Base-by-base conservation (phyloP, 352 stramenopile species). In the Globisporangium canariense region DNA sequence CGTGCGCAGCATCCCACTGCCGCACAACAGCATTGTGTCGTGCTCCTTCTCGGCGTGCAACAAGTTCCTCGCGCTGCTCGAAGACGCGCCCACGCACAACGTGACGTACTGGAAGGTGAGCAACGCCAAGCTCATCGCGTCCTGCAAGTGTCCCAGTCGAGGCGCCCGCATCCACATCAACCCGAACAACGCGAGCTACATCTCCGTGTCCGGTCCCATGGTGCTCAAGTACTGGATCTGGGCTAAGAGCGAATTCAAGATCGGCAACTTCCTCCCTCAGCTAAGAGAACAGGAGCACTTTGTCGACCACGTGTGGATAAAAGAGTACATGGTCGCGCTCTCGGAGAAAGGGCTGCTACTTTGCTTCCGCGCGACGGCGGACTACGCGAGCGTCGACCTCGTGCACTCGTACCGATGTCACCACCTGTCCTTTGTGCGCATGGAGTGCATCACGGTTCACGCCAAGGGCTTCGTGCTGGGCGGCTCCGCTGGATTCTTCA, bases 21-120 rank as follows among this genome's bases (percentile, higher is more conserved):
- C 81, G 11, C 67, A 79, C 28, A 83, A 89, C 22, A 75, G 63
- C 47, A 73, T 93, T 25, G 76, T 89, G 0, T 90, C 85, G 18
- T 87, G 79, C 49, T 75, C 71, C 32, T 92, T 94, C 50, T 90
- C 80, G 4, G 58, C 70, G 0, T 86, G 91, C 59, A 91, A 87
- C 69, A 94, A 93, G 65, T 91, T 86, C 63, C 58, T 94, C 1
- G 83, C 72, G 0, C 74, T 91, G 56, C 71, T 93, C 1, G 83
- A 92, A 43, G 83, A 93, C 46, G 77, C 83, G 18, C 86, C 84
- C 43, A 69, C 79, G 3, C 81, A 93, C 58, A 84, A 75, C 22
- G 75, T 94, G 28, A 87, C 79, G 32, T 93, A 91, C 62, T 94
- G 82, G 83, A 93, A 94, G 64, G 75, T 89, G 46, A 82, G 76